A percentile compares a stretch with the other conserved stretches of the same genome.
phyloP scores from a whole-genome alignment of 2,329 filamentous ascomycete genomes.

The Aspergillus chevalieri region DNA sequence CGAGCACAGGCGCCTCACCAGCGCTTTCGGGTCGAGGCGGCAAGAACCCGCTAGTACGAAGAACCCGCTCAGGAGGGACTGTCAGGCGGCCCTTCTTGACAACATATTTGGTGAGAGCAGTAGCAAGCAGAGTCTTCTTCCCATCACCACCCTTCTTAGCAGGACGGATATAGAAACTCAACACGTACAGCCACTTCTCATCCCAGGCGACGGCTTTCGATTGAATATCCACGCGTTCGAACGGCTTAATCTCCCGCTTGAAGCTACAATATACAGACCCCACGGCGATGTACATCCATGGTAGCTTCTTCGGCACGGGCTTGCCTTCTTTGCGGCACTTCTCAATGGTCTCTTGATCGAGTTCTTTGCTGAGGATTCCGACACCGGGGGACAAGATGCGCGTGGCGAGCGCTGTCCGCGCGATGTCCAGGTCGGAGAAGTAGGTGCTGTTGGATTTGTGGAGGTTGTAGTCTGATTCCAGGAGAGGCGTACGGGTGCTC shows the following conservation, averaged over 20 bases:
- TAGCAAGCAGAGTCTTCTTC: constrained; percentile 60
- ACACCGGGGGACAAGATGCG: constrained; percentile 59
- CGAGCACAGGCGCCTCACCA: constrained; percentile 12
- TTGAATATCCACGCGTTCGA: constrained; percentile 67
- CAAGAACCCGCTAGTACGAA: constrained; percentile 66
- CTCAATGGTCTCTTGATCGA: constrained; percentile 47
- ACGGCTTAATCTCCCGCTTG: constrained; percentile 65
- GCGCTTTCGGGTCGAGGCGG: constrained; percentile 62
- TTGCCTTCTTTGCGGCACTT: constrained; percentile 48
- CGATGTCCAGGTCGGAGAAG: constrained; percentile 78
- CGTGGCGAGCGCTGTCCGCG: constrained; percentile 72
- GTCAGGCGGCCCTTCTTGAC: constrained; percentile 78
- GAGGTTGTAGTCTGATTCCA: constrained; percentile 81
- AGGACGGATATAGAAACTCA: constrained; percentile 63
- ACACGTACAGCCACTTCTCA: constrained; percentile 72
- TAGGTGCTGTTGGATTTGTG: constrained; percentile 83
- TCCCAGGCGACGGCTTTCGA: constrained; percentile 67
- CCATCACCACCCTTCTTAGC: constrained; percentile 42
- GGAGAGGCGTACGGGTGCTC: constrained; percentile 58
- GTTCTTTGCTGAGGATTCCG: constrained; percentile 45
- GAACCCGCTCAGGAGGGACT: constrained; percentile 70
- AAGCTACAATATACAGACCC: constrained; percentile 70
- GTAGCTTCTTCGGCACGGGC: constrained; percentile 42
- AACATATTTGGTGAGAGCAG: constrained; percentile 72
- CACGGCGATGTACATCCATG: constrained; percentile 57